phyloP scores from a whole-genome alignment of 345 rosid species.

The Citrus australasica region DNA sequence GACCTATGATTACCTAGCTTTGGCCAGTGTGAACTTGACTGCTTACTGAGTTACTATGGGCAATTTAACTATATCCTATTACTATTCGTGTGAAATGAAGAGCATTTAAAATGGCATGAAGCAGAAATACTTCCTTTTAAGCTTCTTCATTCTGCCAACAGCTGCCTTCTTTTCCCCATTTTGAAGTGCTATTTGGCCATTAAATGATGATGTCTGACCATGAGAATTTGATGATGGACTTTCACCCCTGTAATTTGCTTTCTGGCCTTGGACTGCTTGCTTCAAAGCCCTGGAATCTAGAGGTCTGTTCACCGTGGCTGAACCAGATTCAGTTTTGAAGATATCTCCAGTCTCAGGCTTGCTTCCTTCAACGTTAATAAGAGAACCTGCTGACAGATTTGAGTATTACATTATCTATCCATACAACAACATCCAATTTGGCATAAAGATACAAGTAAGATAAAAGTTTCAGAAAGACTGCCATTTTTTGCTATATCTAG shows the following conservation, averaged over 20 bases:
- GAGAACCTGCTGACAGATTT: conserved; percentile 18
- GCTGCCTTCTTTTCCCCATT: conserved; percentile 21
- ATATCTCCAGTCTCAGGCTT: background rate
- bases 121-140: conserved; percentile 27
- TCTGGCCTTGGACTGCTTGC: background rate
- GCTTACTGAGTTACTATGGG: background rate
- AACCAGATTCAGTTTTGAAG: background rate
- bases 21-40: background rate
- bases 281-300: background rate
- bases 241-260: conserved; percentile 9
- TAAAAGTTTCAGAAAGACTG: background rate
- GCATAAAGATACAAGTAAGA: background rate
- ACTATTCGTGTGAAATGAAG: background rate
- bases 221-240: conserved; percentile 25
- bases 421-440: background rate
- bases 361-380: conserved; percentile 8
- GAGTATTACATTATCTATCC: background rate
- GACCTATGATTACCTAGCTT: background rate
- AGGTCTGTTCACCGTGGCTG: background rate
- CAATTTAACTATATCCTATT: background rate
- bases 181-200: background rate
- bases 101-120: conserved; percentile 29
- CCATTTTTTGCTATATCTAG: background rate
- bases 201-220: conserved; percentile 14
- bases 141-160: conserved; percentile 21